phyloP scores from a whole-genome alignment of 805 yeast genomes.

The Cyberlindnera suaveolens region DNA sequence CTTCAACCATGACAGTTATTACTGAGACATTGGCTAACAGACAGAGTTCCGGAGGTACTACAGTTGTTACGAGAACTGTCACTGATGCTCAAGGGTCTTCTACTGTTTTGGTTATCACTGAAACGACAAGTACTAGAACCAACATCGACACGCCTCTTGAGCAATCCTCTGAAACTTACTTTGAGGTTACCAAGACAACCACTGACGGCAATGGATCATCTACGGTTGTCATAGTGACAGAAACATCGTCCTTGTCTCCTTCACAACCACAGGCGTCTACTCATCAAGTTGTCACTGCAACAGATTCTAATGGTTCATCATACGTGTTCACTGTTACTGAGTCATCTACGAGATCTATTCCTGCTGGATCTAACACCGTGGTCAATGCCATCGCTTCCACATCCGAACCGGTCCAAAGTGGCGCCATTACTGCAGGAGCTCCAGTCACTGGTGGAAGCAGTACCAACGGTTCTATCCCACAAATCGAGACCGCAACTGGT shows the following conservation, averaged over 20 bases:
- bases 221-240: neutral
- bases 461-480: too few species aligned
- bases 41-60: too few species aligned
- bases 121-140: too few species aligned
- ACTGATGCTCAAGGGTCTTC: too few species aligned
- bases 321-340: conserved; percentile 4
- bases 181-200: neutral
- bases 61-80: too few species aligned
- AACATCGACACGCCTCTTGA: too few species aligned
- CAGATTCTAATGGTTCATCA: conserved; percentile 2
- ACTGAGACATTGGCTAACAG: neutral
- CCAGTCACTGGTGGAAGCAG: too few species aligned
- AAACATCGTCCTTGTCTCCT: neutral
- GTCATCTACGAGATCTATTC: conserved; percentile 1
- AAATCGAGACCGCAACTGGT: conserved; percentile 5
- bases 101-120: too few species aligned
- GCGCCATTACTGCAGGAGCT: neutral
- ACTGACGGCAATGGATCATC: neutral
- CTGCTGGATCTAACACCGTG: conserved; percentile 7
- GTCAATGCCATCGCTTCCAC: conserved; percentile 1
- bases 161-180: too few species aligned
- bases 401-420: conserved; percentile 1
- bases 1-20: neutral
- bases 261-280: neutral
- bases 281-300: conserved; percentile 4